Evolutionary conservation across 2,329 filamentous ascomycete species (phyloP).

Genomic region (Xylaria sp.): DNA sequence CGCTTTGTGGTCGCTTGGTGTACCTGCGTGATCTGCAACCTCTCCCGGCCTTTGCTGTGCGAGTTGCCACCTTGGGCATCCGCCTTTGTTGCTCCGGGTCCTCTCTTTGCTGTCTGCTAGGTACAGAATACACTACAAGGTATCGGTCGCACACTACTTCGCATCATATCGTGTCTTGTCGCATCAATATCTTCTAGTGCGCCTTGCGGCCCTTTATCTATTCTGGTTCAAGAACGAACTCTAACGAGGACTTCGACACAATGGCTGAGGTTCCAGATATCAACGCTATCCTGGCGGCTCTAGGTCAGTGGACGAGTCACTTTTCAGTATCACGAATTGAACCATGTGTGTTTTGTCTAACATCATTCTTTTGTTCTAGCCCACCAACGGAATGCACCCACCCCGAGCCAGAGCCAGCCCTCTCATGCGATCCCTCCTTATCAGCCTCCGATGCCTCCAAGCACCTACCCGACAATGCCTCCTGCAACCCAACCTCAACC

Average conservation of each 20-base stretch:
- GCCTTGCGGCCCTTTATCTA: slow-evolving; percentile 14
- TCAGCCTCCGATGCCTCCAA: slow-evolving; percentile 53
- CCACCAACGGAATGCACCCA: slow-evolving; percentile 57
- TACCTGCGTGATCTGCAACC: slow-evolving; percentile 34
- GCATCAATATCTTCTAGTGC: background rate
- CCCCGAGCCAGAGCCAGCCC: slow-evolving; percentile 57
- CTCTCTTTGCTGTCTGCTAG: slow-evolving; percentile 17
- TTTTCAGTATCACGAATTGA: slow-evolving; percentile 2
- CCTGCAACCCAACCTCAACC: slow-evolving; percentile 54
- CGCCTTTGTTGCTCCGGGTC: slow-evolving; percentile 21
- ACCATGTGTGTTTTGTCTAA: slow-evolving; percentile 38
- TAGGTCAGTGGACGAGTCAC: slow-evolving; percentile 54
- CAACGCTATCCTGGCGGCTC: slow-evolving; percentile 61
- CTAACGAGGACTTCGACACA: slow-evolving; percentile 39
- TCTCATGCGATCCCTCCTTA: slow-evolving; percentile 51
- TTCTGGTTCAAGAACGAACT: slow-evolving; percentile 11
- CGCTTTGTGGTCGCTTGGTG: slow-evolving; percentile 36
- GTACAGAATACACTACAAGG: slow-evolving; percentile 7
- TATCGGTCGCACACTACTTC: slow-evolving; percentile 30
- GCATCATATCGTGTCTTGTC: slow-evolving; percentile 26
- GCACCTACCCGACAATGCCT: slow-evolving; percentile 54
- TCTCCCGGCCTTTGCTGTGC: slow-evolving; percentile 28
- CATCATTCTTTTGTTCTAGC: slow-evolving; percentile 48
- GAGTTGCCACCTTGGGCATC: slow-evolving; percentile 16
- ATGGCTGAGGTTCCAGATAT: slow-evolving; percentile 57